Evolutionary conservation across 495 filamentous ascomycete genomes (phyloP).

Genomic region (Monascus purpureus): DNA sequence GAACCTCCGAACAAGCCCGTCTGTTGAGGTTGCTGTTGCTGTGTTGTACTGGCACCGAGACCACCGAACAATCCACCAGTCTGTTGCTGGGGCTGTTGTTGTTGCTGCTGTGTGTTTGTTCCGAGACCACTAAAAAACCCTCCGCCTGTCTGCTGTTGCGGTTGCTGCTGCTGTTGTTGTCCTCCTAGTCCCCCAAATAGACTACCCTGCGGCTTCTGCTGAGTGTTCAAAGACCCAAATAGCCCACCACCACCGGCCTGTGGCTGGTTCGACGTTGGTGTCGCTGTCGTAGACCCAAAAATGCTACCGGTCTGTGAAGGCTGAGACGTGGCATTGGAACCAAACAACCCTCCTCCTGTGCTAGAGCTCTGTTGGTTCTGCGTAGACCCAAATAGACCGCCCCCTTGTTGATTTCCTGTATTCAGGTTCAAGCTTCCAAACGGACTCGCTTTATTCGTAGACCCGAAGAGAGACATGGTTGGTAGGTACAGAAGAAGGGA

Average conservation of each 20-base stretch:
- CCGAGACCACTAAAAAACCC: constrained; percentile 13
- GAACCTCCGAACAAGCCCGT: constrained; percentile 24
- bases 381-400: constrained; percentile 16
- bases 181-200: constrained; percentile 14
- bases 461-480: constrained; percentile 32
- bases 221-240: constrained; percentile 1
- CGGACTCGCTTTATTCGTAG: constrained; percentile 1
- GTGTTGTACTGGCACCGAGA: constrained; percentile 2
- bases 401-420: constrained; percentile 8
- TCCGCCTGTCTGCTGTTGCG: constrained; percentile 11
- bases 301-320: constrained; percentile 16
- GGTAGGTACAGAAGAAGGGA: constrained; percentile 8
- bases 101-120: constrained; percentile 11
- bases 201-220: constrained; percentile 18
- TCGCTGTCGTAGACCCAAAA: constrained; percentile 16
- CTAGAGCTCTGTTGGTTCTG: constrained; percentile 9
- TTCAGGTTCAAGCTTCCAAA: constrained; percentile 8
- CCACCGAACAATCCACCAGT: constrained; percentile 11
- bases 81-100: constrained; percentile 11
- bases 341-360: neutral
- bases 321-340: constrained; percentile 4
- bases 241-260: constrained; percentile 4
- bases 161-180: constrained; percentile 13
- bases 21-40: constrained; percentile 14
- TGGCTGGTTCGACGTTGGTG: constrained; percentile 7